Base-by-base conservation (phyloP, 78 protist species). In the Pelomyxa schiedti region DNA sequence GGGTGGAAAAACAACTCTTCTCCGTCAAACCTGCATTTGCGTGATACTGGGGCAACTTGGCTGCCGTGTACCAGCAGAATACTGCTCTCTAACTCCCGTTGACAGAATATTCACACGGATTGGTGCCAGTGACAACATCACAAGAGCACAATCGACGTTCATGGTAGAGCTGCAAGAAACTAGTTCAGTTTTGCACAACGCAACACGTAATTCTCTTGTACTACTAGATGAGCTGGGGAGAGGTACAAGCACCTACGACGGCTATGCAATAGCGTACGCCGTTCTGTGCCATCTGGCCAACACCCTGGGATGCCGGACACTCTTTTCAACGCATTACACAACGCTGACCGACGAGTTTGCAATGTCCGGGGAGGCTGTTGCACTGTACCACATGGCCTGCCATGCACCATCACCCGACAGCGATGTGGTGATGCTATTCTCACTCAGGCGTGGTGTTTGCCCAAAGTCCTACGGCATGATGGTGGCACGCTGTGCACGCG, bases 251-350 rank as follows among this genome's bases (percentile, higher is more conserved):
- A 92, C 99, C 16, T 82, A 79, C 9, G 98, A 93, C 52, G 99
- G 98, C 8, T 91, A 86, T 29, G 73, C 93, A 9, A 91, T 91
- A 35, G 95, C 95, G 0, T 81, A 76, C 67, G 67, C 96, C 1
- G 92, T 90, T 7, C 39, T 92, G 16, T 28, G 39, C 0, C 72
- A 91, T 39, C n/a, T 88, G 5, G 65, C 79, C 28, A 6, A 35
- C 26, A 1, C 5, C 4, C 42, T 81, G 32, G 32, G 77, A 6
- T 91, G 98, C 74, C 67, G 90, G 29, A 82, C 88, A 47, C 63
- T 97, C 40, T 97, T 97, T 78, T 79, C 96, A 30, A 97, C 99
- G 7, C 99, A 97, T 79, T 95, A 97, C 75, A 97, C 94, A 80
- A 65, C 76, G 63, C 85, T 97, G 32, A 70, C 90, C 26, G 70